Conservation (phyloP, 2,329 filamentous ascomycete species). For the Trichoderma atrobrunneum region DNA sequence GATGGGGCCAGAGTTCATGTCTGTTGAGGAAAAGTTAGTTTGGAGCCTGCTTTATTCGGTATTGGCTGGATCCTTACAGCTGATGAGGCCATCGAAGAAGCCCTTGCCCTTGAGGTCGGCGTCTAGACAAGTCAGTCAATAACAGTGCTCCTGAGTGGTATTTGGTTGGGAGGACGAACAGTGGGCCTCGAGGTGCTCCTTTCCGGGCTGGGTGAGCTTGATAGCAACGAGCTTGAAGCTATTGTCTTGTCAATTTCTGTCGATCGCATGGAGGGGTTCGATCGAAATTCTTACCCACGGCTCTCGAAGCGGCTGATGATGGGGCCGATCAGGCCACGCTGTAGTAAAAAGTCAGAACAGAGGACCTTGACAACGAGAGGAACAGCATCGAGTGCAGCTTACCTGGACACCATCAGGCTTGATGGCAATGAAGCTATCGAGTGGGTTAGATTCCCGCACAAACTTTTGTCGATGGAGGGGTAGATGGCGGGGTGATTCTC, state of each 20-base stretch:
- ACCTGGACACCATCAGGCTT: conserved; percentile 99
- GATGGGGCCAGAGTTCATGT: conserved; percentile 97
- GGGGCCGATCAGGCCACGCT: conserved; percentile 96
- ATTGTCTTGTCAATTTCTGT: conserved; percentile 18
- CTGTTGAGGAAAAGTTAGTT: conserved; percentile 43
- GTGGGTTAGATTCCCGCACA: conserved; percentile 25
- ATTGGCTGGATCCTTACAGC: conserved; percentile 62
- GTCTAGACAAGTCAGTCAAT: conserved; percentile 46
- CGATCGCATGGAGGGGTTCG: background rate
- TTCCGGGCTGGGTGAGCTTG: conserved; percentile 85
- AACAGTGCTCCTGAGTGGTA: background rate
- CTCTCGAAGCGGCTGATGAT: conserved; percentile 98
- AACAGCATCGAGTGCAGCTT: conserved; percentile 33
- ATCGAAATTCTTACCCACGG: conserved; percentile 66
- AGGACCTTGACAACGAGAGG: background rate
- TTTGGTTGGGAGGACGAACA: conserved; percentile 49
- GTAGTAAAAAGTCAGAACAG: conserved; percentile 26
- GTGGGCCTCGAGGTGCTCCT: conserved; percentile 98
- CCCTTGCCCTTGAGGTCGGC: conserved; percentile 87
- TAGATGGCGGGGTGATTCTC: conserved; percentile 44
- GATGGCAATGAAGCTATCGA: conserved; percentile 94
- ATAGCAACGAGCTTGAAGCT: conserved; percentile 98
- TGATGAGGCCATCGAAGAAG: conserved; percentile 93
- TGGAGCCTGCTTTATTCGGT: background rate
- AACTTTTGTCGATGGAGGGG: conserved; percentile 23